A percentile compares a stretch with the other conserved stretches of the same genome.
phyloP scores from a whole-genome alignment of 768 basidiomycete species.

The Tricholoma furcatifolium region DNA sequence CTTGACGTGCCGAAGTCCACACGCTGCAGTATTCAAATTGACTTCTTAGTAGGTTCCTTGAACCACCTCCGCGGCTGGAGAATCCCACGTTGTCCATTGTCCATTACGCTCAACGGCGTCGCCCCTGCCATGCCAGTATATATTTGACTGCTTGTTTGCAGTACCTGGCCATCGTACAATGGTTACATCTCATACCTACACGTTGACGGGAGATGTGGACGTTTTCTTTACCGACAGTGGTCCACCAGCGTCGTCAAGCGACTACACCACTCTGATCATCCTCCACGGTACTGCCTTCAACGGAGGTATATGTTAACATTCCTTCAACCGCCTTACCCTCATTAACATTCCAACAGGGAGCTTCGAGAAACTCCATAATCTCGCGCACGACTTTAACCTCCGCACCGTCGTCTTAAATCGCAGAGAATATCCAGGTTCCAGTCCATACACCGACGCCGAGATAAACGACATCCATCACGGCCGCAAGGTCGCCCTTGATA shows the following conservation, averaged over 20 bases:
- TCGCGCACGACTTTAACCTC: constrained; percentile 23
- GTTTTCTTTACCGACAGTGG: constrained; percentile 36
- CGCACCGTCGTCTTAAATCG: constrained; percentile 29
- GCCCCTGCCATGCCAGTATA: no score
- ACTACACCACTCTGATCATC: constrained; percentile 35
- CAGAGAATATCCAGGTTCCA: constrained; percentile 33
- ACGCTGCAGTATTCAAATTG: no score
- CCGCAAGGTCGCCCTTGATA: constrained; percentile 24
- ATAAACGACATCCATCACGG: constrained; percentile 27
- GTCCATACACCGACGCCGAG: constrained; percentile 31
- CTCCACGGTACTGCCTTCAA: constrained; percentile 35
- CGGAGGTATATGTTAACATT: constrained; percentile 18
- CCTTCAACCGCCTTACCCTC: neutral
- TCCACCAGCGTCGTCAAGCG: constrained; percentile 19
- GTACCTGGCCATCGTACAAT: neutral
- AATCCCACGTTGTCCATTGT: no score
- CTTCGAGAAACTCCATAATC: constrained; percentile 20
- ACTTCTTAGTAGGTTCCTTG: no score
- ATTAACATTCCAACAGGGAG: neutral
- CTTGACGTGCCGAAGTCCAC: no score
- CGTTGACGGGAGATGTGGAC: constrained; percentile 23
- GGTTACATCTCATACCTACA: constrained; percentile 12
- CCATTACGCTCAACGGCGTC: no score
- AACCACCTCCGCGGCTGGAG: no score
- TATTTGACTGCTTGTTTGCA: no score